Conservation (phyloP, 2,329 filamentous ascomycete genomes). For the Fusarium compactum region DNA sequence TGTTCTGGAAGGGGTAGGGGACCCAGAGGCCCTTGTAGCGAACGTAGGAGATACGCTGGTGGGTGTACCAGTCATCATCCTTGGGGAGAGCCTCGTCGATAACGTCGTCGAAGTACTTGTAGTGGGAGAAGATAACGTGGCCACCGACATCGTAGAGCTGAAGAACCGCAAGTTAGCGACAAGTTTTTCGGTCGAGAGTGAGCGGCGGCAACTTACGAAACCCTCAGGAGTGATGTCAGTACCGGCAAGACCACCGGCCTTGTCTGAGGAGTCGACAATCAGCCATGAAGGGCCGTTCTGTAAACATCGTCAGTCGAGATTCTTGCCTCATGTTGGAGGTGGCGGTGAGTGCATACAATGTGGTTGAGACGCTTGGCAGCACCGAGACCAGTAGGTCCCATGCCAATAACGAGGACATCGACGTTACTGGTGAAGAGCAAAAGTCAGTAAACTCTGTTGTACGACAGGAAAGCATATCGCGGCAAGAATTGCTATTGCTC, state of each 20-base stretch:
- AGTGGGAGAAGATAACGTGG: conserved; percentile 99
- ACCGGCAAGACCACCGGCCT: conserved; percentile 92
- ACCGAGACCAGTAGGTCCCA: conserved; percentile 96
- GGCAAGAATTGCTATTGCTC: conserved; percentile 10
- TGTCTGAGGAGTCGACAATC: conserved; percentile 92
- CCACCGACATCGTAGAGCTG: conserved; percentile 98
- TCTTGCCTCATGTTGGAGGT: conserved; percentile 43
- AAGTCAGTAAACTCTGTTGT: conserved; percentile 34
- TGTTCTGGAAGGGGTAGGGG: conserved; percentile 99
- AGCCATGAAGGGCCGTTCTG: conserved; percentile 95
- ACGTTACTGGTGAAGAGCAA: conserved; percentile 73
- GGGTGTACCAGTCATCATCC: conserved; percentile 94
- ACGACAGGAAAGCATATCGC: neutral
- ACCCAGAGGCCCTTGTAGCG: conserved; percentile 98
- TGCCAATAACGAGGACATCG: conserved; percentile 97
- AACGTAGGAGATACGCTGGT: conserved; percentile 99
- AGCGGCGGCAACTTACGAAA: conserved; percentile 77
- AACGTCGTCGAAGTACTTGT: conserved; percentile 99
- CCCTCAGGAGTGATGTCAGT: conserved; percentile 96
- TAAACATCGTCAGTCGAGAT: conserved; percentile 42
- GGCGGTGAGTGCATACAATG: conserved; percentile 74
- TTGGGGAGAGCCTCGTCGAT: conserved; percentile 96
- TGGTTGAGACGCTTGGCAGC: conserved; percentile 98
- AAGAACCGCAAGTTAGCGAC: conserved; percentile 32
- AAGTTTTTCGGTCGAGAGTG: conserved; percentile 8